These are phyloP conservation scores for Groenewaldozyma auringiensis DNA, from an alignment of 1,139 yeast genomes.

Conservation along the genomic window DNA sequence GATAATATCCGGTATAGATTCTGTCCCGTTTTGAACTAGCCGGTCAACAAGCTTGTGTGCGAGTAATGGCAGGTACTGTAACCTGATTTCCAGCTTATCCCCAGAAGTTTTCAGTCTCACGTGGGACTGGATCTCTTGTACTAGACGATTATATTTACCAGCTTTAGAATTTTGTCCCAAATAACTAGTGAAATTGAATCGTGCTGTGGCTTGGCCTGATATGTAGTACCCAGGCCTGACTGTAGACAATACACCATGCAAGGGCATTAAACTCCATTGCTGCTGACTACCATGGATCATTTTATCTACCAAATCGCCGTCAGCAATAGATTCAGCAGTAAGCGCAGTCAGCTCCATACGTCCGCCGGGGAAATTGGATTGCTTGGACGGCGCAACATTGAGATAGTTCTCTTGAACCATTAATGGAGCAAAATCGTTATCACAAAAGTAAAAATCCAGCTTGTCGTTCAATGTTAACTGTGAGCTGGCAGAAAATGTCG, in stretches of 20 bases:
- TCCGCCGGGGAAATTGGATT: slow-evolving; percentile 23
- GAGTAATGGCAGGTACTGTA: slow-evolving; percentile 67
- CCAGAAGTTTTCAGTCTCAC: slow-evolving; percentile 74
- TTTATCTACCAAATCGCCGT: slow-evolving; percentile 71
- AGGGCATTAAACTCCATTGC: slow-evolving; percentile 91
- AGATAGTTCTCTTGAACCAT: slow-evolving; percentile 95
- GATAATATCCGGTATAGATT: slow-evolving; percentile 60
- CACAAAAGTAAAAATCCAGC: slow-evolving; percentile 85
- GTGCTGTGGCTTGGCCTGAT: slow-evolving; percentile 61
- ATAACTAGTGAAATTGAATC: slow-evolving; percentile 79
- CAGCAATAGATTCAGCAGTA: slow-evolving; percentile 82
- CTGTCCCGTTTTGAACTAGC: slow-evolving; percentile 44
- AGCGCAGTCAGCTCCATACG: slow-evolving; percentile 59
- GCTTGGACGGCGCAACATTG: slow-evolving; percentile 45
- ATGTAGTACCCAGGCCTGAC: slow-evolving; percentile 72
- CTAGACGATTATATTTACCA: slow-evolving; percentile 65
- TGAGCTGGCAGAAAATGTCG: slow-evolving; percentile 48
- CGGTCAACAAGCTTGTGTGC: slow-evolving; percentile 51
- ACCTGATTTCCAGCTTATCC: slow-evolving; percentile 64
- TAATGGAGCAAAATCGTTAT: slow-evolving; percentile 87
- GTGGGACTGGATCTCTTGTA: slow-evolving; percentile 87
- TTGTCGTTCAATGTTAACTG: slow-evolving; percentile 63
- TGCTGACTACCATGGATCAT: slow-evolving; percentile 87
- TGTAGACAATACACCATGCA: slow-evolving; percentile 83
- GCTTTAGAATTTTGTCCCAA: slow-evolving; percentile 86